A percentile compares a stretch with the other conserved stretches of the same genome.
phyloP scores from a whole-genome alignment of 257 asterid species.

The Lantana camara region DNA sequence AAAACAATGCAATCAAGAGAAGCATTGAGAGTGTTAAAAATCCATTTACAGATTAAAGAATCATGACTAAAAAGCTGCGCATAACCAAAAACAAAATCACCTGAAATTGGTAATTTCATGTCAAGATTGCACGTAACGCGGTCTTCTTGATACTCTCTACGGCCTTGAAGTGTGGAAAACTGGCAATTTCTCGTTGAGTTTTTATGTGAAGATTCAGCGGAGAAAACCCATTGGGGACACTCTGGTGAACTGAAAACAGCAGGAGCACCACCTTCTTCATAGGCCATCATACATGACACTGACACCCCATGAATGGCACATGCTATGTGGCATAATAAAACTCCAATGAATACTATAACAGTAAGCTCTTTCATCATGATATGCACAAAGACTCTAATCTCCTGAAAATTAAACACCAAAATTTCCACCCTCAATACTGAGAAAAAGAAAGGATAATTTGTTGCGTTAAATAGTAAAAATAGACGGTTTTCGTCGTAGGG shows the following conservation, averaged over 20 bases:
- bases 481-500: neutral
- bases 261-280: constrained; percentile 68
- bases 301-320: constrained; percentile 45
- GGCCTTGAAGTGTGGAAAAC: constrained; percentile 70
- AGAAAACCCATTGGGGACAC: constrained; percentile 48
- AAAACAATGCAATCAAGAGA: neutral
- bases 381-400: constrained; percentile 15
- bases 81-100: constrained; percentile 29
- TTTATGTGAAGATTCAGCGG: constrained; percentile 31
- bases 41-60: neutral
- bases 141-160: constrained; percentile 75
- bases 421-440: neutral
- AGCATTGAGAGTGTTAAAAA: neutral
- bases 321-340: constrained; percentile 28
- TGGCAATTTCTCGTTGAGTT: constrained; percentile 45
- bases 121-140: constrained; percentile 60
- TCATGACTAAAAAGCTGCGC: too few relatives aligned
- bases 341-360: constrained; percentile 20
- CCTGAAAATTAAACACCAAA: constrained; percentile 15
- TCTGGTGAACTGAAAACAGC: constrained; percentile 52
- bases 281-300: constrained; percentile 64
- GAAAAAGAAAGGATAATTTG: constrained; percentile 3
- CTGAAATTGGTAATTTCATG: constrained; percentile 55
- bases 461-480: neutral
- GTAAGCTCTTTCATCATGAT: constrained; percentile 29